Evolutionary conservation across 1,284 basidiomycete species (phyloP).

Genomic region (Cryptococcus sp.): DNA sequence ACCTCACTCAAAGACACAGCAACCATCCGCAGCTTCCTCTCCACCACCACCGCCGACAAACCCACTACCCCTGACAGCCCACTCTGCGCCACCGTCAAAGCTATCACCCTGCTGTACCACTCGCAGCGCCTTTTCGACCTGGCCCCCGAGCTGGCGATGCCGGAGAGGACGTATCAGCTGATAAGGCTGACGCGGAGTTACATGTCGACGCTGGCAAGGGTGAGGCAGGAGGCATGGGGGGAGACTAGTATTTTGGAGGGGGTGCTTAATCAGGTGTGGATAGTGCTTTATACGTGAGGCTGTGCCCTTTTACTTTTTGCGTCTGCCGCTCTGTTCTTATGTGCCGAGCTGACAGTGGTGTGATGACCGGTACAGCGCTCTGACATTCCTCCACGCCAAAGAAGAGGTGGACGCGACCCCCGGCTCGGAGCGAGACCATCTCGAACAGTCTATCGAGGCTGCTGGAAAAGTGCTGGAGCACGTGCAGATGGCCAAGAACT

Average conservation of each 20-base stretch:
- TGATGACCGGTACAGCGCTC: background rate
- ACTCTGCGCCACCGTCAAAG: slow-evolving; percentile 22
- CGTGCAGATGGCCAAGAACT: slow-evolving; percentile 21
- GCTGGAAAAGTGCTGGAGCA: slow-evolving; percentile 21
- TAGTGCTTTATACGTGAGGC: slow-evolving; percentile 26
- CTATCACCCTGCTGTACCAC: slow-evolving; percentile 23
- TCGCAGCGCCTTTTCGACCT: slow-evolving; percentile 23
- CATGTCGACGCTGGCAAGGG: slow-evolving; percentile 21
- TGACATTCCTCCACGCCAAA: slow-evolving; percentile 24
- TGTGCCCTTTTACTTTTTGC: background rate
- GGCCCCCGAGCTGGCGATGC: slow-evolving; percentile 7
- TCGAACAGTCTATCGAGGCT: slow-evolving; percentile 23
- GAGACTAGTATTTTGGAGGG: slow-evolving; percentile 14
- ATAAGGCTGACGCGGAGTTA: slow-evolving; percentile 22
- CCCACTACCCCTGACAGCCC: slow-evolving; percentile 16
- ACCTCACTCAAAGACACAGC: slow-evolving; percentile 23
- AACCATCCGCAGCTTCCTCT: slow-evolving; percentile 26
- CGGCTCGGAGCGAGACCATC: slow-evolving; percentile 14
- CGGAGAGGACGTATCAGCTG: slow-evolving; percentile 19
- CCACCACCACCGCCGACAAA: slow-evolving; percentile 3
- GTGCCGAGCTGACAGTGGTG: background rate
- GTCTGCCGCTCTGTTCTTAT: background rate
- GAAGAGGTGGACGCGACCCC: slow-evolving; percentile 26
- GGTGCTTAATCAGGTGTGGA: slow-evolving; percentile 23
- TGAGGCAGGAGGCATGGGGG: slow-evolving; percentile 3